These are phyloP conservation scores for Dendrobium catenatum DNA, from an alignment of 106 monocot genomes.

Conservation along the genomic window DNA sequence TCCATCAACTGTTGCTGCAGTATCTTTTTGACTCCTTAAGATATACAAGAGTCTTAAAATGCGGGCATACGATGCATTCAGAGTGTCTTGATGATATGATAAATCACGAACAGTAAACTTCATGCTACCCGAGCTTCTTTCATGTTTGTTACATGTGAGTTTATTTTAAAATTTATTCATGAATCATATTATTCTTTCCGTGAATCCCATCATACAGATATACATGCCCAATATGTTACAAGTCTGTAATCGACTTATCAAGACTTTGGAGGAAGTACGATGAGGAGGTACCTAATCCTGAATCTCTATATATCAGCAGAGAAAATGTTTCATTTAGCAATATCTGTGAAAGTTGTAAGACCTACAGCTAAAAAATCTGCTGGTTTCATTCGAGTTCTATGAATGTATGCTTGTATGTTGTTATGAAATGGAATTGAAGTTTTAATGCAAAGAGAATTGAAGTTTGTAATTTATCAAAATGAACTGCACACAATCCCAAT, in stretches of 20 bases:
- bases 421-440: background rate
- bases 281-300: slow-evolving; percentile 30
- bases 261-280: slow-evolving; percentile 31
- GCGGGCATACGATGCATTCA: slow-evolving; percentile 70
- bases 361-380: background rate
- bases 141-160: background rate
- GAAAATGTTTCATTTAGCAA: background rate
- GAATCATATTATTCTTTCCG: background rate
- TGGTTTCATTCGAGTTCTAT: background rate
- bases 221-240: slow-evolving; percentile 57
- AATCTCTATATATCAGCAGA: slow-evolving; percentile 6
- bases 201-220: slow-evolving; percentile 24
- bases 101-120: slow-evolving; percentile 42
- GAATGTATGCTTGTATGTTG: background rate
- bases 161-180: background rate
- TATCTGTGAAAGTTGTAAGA: background rate
- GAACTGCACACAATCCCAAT: background rate
- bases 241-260: slow-evolving; percentile 39
- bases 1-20: slow-evolving; percentile 26
- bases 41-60: slow-evolving; percentile 55
- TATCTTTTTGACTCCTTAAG: slow-evolving; percentile 85
- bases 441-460: background rate
- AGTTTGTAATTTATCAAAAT: background rate
- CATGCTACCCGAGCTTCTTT: background rate
- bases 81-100: slow-evolving; percentile 59